phyloP scores from a whole-genome alignment of 306 rosid genomes.

The Medicago ruthenica region DNA sequence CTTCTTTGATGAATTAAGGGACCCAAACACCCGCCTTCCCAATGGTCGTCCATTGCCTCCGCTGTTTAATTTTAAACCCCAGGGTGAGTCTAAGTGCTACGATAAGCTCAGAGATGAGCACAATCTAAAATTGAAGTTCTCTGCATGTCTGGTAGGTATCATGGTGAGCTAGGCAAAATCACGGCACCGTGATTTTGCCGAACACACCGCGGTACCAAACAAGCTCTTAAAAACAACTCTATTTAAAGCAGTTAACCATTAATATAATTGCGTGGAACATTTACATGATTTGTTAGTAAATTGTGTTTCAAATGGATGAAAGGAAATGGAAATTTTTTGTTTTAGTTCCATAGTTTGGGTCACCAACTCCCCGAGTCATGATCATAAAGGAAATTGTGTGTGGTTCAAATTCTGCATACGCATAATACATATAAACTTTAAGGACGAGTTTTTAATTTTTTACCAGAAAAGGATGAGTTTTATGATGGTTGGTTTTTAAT shows the following conservation, averaged over 20 bases:
- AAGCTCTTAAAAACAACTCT: constrained; percentile 2
- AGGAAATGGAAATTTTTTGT: background rate
- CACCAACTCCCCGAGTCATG: background rate
- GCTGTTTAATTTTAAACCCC: constrained; percentile 86
- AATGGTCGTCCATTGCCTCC: constrained; percentile 99
- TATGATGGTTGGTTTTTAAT: background rate
- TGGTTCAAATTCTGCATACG: background rate
- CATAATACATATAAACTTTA: background rate
- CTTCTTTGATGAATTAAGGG: constrained; percentile 97
- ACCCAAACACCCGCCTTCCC: constrained; percentile 93
- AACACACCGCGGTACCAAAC: no score
- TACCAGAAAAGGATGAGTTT: background rate
- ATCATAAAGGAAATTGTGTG: background rate
- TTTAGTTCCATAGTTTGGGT: constrained; percentile 6
- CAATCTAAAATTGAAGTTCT: constrained; percentile 33
- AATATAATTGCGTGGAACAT: background rate
- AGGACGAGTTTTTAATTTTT: background rate
- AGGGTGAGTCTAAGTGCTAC: constrained; percentile 56
- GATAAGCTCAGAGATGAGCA: constrained; percentile 29
- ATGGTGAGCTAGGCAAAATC: no score
- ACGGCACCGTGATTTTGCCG: no score
- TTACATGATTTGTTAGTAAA: constrained; percentile 1
- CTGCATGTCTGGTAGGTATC: no score
- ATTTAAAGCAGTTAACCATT: constrained; percentile 13
- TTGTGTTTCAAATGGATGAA: constrained; percentile 6